Percentiles rank a stretch among this genome's conserved stretches.
Conservation (phyloP, 2,329 filamentous ascomycete genomes). For the Colletotrichum spaethianum region DNA sequence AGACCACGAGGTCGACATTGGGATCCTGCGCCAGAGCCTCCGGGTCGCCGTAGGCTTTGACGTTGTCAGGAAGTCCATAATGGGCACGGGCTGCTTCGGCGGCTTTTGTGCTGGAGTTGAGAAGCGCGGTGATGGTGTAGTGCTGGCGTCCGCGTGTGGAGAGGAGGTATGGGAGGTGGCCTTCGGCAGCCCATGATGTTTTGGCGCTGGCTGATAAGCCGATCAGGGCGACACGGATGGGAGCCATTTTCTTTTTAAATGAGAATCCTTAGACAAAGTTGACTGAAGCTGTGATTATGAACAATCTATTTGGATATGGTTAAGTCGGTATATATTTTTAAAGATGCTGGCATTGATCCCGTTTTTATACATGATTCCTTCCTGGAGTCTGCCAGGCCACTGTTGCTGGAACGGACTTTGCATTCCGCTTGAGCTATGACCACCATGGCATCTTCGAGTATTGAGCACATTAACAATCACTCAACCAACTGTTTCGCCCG, state of each 20-base stretch:
- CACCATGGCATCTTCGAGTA: neutral
- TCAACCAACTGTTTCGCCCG: too few species aligned
- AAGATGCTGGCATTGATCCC: neutral
- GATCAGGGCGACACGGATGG: conserved; percentile 68
- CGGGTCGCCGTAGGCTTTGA: conserved; percentile 65
- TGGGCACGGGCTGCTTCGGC: conserved; percentile 58
- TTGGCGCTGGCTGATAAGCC: conserved; percentile 68
- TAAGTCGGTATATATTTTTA: neutral
- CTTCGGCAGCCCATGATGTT: conserved; percentile 67
- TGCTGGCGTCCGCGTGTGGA: conserved; percentile 58
- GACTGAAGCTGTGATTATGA: neutral
- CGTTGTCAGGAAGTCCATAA: conserved; percentile 57
- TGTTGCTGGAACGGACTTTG: neutral
- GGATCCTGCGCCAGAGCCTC: conserved; percentile 63
- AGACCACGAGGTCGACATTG: conserved; percentile 69
- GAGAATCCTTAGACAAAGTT: neutral
- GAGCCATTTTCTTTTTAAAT: neutral
- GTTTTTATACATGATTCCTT: neutral
- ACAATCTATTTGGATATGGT: neutral
- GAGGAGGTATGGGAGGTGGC: conserved; percentile 73
- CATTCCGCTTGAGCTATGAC: conserved; percentile 8
- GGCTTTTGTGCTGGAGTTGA: conserved; percentile 63
- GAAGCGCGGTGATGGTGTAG: conserved; percentile 65
- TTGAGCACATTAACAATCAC: conserved; percentile 9
- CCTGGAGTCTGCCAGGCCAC: neutral